These are phyloP conservation scores for Tephrocybe sp. DNA, from an alignment of 768 basidiomycete genomes.

Conservation along the genomic window DNA sequence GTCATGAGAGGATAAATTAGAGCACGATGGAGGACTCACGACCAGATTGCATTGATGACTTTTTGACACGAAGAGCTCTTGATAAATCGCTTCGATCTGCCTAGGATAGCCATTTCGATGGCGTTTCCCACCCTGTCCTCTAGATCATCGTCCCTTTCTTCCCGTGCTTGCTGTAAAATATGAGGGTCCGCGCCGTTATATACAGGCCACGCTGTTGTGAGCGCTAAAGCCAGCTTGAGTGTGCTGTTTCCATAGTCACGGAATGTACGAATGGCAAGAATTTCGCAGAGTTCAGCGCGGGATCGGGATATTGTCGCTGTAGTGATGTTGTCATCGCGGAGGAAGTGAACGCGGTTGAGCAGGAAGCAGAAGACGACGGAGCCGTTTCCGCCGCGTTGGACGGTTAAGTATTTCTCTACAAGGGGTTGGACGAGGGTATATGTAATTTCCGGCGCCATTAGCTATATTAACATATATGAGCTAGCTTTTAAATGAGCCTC, in stretches of 20 bases:
- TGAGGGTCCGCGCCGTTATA: constrained; percentile 71
- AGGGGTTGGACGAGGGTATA: constrained; percentile 90
- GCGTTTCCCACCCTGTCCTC: constrained; percentile 88
- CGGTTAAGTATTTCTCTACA: constrained; percentile 77
- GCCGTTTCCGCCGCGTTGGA: constrained; percentile 76
- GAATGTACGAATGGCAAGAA: constrained; percentile 80
- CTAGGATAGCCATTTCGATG: constrained; percentile 89
- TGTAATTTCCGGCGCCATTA: constrained; percentile 84
- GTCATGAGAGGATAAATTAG: constrained; percentile 3
- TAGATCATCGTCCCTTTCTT: constrained; percentile 68
- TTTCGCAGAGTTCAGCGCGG: constrained; percentile 84
- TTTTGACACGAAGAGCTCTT: constrained; percentile 88
- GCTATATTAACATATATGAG: constrained; percentile 36
- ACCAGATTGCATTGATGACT: constrained; percentile 84
- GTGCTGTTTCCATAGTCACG: constrained; percentile 69
- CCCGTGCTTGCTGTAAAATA: constrained; percentile 56
- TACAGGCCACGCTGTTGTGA: constrained; percentile 81
- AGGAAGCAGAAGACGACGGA: constrained; percentile 88
- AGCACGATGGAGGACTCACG: constrained; percentile 39
- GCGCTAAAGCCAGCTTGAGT: constrained; percentile 65
- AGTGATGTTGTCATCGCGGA: constrained; percentile 72
- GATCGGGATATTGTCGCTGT: constrained; percentile 70
- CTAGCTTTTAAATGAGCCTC: background rate
- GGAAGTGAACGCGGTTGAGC: constrained; percentile 83
- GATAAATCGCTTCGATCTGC: constrained; percentile 86